A percentile compares a stretch with the other conserved stretches of the same genome.
phyloP scores from a whole-genome alignment of 75 land plant species.

The Larix kaempferi region DNA sequence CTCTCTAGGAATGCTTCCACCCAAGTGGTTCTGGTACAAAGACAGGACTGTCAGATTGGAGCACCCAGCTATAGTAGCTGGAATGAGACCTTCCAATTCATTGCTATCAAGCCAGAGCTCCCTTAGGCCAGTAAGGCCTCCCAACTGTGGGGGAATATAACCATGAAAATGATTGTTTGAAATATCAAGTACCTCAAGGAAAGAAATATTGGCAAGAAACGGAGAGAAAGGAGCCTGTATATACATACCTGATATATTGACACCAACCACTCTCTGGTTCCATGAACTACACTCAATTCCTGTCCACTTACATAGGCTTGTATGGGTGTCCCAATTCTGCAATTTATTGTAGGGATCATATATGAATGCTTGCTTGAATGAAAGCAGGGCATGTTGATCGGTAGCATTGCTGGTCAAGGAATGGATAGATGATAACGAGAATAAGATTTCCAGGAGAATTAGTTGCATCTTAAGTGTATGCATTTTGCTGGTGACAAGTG shows the following conservation, averaged over 20 bases:
- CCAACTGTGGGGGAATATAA: slow-evolving; percentile 16
- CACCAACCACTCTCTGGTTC: not conserved
- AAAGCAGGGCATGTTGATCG: slow-evolving; percentile 4
- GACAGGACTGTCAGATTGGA: slow-evolving; percentile 4
- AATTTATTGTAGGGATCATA: slow-evolving; percentile 6
- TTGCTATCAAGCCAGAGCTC: slow-evolving; percentile 22
- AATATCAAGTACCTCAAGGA: slow-evolving; percentile 8
- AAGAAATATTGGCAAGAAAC: slow-evolving; percentile 2
- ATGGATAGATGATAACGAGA: not conserved
- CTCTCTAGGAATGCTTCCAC: slow-evolving; percentile 3
- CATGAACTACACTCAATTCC: slow-evolving; percentile 1
- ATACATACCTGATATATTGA: slow-evolving; percentile 7
- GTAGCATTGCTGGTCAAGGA: slow-evolving; percentile 1
- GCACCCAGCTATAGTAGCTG: not conserved
- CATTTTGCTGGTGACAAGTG: not conserved
- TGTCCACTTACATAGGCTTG: not conserved
- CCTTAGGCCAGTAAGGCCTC: slow-evolving; percentile 7
- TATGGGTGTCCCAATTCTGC: not conserved
- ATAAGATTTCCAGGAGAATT: not conserved
- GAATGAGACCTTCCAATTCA: slow-evolving; percentile 23
- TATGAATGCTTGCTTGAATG: not conserved
- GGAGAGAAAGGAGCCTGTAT: not conserved
- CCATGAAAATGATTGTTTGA: slow-evolving; percentile 19
- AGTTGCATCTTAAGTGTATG: not conserved
- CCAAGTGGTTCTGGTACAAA: slow-evolving; percentile 11